Evolutionary conservation across 2,329 filamentous ascomycete genomes (phyloP).

Genomic region (Pestalotiopsis sp.): DNA sequence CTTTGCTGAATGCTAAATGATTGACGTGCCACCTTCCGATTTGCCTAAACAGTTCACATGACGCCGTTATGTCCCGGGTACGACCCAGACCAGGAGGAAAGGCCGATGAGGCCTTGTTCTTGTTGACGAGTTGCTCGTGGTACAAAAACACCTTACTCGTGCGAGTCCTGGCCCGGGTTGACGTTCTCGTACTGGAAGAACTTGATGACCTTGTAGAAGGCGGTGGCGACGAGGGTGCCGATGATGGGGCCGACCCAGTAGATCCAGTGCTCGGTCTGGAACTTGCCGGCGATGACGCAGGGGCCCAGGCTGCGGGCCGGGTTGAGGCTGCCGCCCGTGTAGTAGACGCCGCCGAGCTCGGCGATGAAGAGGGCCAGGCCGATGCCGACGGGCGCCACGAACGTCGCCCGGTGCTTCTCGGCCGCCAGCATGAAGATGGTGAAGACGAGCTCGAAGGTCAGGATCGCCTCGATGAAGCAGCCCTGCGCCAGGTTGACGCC

Average conservation of each 20-base stretch:
- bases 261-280: constrained; percentile 41
- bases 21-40: too few species aligned
- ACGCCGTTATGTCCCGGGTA: too few species aligned
- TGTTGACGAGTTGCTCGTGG: too few species aligned
- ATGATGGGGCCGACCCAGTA: constrained; percentile 46
- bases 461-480: constrained; percentile 57
- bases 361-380: constrained; percentile 61
- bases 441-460: constrained; percentile 55
- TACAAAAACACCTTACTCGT: background rate
- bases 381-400: constrained; percentile 64
- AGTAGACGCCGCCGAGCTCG: constrained; percentile 41
- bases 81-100: too few species aligned
- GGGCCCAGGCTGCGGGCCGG: constrained; percentile 40
- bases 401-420: constrained; percentile 66
- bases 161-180: constrained; percentile 41
- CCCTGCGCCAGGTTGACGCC: constrained; percentile 48
- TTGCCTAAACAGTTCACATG: too few species aligned
- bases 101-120: too few species aligned
- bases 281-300: constrained; percentile 37
- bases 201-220: constrained; percentile 42
- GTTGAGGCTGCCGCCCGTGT: constrained; percentile 41
- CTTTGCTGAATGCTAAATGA: too few species aligned
- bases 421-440: constrained; percentile 62
- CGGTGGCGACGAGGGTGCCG: constrained; percentile 34
- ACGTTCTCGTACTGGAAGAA: constrained; percentile 41